These are phyloP conservation scores for Dactylorhiza incarnata DNA, from an alignment of 106 monocot species.

Conservation along the genomic window DNA sequence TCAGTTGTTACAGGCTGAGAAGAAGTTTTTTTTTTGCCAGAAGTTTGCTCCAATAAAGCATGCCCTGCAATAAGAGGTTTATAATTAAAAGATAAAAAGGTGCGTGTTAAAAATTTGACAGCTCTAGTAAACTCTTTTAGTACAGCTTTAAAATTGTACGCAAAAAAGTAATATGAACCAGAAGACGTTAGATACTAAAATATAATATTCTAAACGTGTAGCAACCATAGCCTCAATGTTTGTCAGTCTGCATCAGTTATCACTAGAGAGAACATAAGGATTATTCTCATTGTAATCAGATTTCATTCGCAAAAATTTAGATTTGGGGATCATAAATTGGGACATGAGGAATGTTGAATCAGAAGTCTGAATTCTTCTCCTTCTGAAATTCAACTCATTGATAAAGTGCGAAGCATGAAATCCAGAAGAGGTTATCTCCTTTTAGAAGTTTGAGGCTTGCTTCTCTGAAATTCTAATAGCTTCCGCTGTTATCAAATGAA, in stretches of 20 bases:
- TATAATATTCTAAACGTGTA: not conserved
- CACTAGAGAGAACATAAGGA: not conserved
- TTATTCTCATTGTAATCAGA: not conserved
- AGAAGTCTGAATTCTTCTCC: no score
- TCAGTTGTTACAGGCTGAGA: constrained; percentile 14
- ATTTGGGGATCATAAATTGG: no score
- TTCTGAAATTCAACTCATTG: no score
- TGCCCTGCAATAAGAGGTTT: constrained; percentile 32
- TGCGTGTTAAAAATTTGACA: not conserved
- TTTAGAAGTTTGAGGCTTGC: no score
- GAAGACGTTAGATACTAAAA: not conserved
- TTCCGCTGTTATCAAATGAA: no score
- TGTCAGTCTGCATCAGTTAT: not conserved
- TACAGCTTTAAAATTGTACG: not conserved
- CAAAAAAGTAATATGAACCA: not conserved
- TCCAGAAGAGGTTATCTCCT: no score
- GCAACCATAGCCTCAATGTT: not conserved
- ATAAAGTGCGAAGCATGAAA: no score
- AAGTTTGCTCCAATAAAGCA: constrained; percentile 50
- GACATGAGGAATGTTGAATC: no score
- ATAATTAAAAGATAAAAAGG: not conserved
- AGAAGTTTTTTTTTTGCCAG: constrained; percentile 15
- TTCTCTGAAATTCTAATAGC: no score
- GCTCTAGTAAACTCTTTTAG: not conserved
- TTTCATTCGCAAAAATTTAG: not conserved